Base-by-base conservation (phyloP, 305 asterid species). In the Ruellia speciosa region DNA sequence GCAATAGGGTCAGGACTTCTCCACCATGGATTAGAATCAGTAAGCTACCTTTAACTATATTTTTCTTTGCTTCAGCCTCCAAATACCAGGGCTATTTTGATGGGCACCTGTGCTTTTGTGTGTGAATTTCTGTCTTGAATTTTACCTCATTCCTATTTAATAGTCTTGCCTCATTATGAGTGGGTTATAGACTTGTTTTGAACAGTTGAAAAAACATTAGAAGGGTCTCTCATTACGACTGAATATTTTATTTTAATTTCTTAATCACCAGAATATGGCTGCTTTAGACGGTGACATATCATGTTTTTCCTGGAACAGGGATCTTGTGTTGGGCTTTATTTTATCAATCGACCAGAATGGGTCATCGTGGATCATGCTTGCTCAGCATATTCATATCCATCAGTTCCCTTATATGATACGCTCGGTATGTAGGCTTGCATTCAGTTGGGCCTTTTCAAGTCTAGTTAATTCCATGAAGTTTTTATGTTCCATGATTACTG, bases 381-480 rank as follows among this genome's bases (percentile, higher is more conserved):
- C 78, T 62, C 98, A 8, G 96, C 96, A 69, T 90, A 76, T 82
- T 85, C 98, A 7, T 87, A 77, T 73, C 75, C 76, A 60, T 90
- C 96, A 52, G 96, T 90, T 65, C 98, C 98, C 62, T 80, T 90
- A 76, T 90, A 90, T 62, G 98, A 90, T 75, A 90, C 98, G 58
- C 96, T 90, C 64, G 96, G 98, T 90, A 67, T 64, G 97, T 81
- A 47, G 67, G 66, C 73, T 66, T 71, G 63, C 64, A 70, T 69
- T 72, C 53, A 60, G 58, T 63, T 65, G 58, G 63, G 53, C 57
- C 62, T 60, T 75, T 58, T 59, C 41, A 57, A 47, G 61, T 75
- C 59, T 68, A 53, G 49, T 67, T 43, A 41, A 18, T 48, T 63
- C 59, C 49, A 49, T 60, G 69, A 20, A 66, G 58, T 72, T 66